Percentiles rank a stretch among this genome's conserved stretches.
phyloP scores from a whole-genome alignment of 441 rosid species.

The Lepidium campestre region DNA sequence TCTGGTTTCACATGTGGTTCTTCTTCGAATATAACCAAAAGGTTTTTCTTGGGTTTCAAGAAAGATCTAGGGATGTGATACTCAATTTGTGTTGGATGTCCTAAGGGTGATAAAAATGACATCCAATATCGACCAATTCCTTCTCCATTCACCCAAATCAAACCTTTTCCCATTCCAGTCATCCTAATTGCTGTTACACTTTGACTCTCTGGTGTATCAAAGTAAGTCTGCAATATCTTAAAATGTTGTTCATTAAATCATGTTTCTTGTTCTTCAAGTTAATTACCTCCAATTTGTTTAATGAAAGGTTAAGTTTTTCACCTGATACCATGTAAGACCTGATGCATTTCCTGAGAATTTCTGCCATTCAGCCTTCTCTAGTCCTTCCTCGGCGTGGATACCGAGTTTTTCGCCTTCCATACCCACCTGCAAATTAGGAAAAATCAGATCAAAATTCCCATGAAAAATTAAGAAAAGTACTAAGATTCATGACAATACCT shows the following conservation, averaged over 20 bases:
- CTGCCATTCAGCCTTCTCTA: conserved; percentile 17
- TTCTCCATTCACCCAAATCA: conserved; percentile 82
- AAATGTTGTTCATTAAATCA: conserved; percentile 2
- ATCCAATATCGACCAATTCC: conserved; percentile 89
- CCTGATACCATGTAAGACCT: conserved; percentile 32
- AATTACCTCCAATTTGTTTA: background rate
- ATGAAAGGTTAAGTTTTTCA: background rate
- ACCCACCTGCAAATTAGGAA: conserved; percentile 14
- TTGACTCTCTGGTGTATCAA: conserved; percentile 67
- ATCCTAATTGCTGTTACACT: conserved; percentile 51
- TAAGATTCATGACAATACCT: conserved; percentile 26
- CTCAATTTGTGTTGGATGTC: conserved; percentile 64
- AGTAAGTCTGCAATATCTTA: conserved; percentile 41
- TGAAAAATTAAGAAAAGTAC: background rate
- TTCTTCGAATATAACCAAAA: conserved; percentile 42
- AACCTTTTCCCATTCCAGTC: conserved; percentile 71
- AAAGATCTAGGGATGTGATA: conserved; percentile 49
- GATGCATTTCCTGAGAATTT: conserved; percentile 19
- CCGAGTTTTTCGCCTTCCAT: conserved; percentile 27
- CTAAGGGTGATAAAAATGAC: conserved; percentile 70
- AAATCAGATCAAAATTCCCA: background rate
- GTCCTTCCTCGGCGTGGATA: conserved; percentile 9
- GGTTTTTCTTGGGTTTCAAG: conserved; percentile 38
- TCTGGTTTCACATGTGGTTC: conserved; percentile 38
- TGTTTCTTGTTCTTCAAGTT: background rate